Evolutionary conservation across 139 green algal species (phyloP), one percentile per base, ranked within the genome.

Genomic region (Auxenochlorella pyrenoidosa): DNA sequence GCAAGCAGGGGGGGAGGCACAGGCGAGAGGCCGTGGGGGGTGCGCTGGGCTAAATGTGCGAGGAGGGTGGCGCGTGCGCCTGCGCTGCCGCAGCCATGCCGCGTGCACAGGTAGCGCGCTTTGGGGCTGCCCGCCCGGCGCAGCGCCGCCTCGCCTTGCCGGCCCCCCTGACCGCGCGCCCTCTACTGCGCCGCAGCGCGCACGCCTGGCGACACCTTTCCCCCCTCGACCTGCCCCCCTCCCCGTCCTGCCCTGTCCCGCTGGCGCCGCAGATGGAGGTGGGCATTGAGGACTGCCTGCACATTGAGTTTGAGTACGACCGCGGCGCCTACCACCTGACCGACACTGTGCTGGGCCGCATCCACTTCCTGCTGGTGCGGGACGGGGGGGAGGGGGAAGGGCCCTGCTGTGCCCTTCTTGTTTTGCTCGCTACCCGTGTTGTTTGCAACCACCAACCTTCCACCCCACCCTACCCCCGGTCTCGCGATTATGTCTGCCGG

Each of bases 291-390:
- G 98, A 99, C 88, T 99, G 98, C 93, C 92, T 99, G 81, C 98
- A 99, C 93, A 99, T 99, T 47, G 98, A 99, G 93, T 99, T 99
- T 91, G 98, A 99, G 91, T 99, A 99, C 86, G 90, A 94, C 90
- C 97, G 96, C 83, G 92, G 89, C 15, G 92, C 92, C 75, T 99
- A 98, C 91, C 91, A 97, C 82, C 89, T 99, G 73, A 92, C 94
- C 73, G 98, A 99, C 90, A 95, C 97, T 19, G 95, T 99, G 34
- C 92, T 98, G 21, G 98, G 98, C 58, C 97, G 97, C 80, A 99
- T 99, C 86, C 97, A 98, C 93, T 99, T 99, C 86, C 87, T 99
- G 92, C 95, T 99, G 72, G 97, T 94, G 73, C 77, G 82, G 30
- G 66, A 34, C 16, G 22, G 22, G 65, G 47, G 47, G 47, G 47